phyloP scores from a whole-genome alignment of 2,329 filamentous ascomycete species.

The Aspergillus neotritici region DNA sequence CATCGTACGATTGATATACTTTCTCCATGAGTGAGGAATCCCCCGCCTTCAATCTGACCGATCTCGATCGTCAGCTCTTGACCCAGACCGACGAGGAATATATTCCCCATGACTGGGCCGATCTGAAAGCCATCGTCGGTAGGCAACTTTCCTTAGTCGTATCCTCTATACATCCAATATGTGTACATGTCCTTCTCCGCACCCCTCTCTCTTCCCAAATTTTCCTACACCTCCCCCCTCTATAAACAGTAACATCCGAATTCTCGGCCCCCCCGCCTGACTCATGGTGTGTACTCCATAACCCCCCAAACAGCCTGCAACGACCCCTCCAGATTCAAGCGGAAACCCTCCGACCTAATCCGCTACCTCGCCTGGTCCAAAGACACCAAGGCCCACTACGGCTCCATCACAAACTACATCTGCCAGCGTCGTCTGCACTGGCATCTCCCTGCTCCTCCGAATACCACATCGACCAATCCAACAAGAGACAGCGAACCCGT shows the following conservation, averaged over 20 bases:
- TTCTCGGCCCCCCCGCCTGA: neutral
- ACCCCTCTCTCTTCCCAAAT: neutral
- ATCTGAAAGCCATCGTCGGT: conserved; percentile 50
- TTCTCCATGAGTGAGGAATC: conserved; percentile 2
- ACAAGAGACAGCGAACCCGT: conserved; percentile 24
- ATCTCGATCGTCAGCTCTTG: conserved; percentile 45
- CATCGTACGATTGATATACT: too few relatives aligned
- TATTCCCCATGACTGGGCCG: conserved; percentile 47
- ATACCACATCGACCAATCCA: conserved; percentile 12
- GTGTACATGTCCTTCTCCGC: conserved; percentile 4
- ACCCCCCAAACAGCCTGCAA: conserved; percentile 37
- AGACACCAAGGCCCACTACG: conserved; percentile 51
- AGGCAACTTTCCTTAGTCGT: conserved; percentile 14
- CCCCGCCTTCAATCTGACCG: conserved; percentile 46
- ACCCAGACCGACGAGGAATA: conserved; percentile 50
- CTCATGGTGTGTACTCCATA: conserved; percentile 1
- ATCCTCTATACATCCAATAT: neutral
- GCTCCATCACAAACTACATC: conserved; percentile 53
- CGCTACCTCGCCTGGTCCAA: conserved; percentile 57
- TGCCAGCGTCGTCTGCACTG: conserved; percentile 52
- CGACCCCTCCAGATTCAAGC: conserved; percentile 52
- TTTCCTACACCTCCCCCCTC: conserved; percentile 5
- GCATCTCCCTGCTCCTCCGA: conserved; percentile 29
- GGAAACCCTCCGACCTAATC: conserved; percentile 54
- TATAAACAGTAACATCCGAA: neutral